Percentiles rank a stretch among this genome's conserved stretches.
Conservation (phyloP, 2,329 filamentous ascomycete genomes). For the Diaporthe eres region DNA sequence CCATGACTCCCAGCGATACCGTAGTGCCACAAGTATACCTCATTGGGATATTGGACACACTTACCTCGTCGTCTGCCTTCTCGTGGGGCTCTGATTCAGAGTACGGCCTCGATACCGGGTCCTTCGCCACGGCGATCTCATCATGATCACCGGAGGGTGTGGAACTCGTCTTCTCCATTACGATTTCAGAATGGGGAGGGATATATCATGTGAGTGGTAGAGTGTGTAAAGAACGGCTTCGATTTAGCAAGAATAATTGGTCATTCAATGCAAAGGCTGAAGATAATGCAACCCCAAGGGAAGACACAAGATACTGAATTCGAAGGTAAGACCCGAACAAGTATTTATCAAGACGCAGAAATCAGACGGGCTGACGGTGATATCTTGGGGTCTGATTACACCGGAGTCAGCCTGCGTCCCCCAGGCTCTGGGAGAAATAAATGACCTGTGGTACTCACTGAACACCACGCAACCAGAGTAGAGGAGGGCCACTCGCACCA, state of each 20-base stretch:
- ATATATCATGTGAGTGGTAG: neutral
- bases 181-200: neutral
- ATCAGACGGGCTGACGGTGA: neutral
- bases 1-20: neutral
- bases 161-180: neutral
- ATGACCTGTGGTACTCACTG: neutral
- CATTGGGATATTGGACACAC: neutral
- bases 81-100: neutral
- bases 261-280: neutral
- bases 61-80: constrained; percentile 12
- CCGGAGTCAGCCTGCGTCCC: neutral
- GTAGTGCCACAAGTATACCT: neutral
- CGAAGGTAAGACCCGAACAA: neutral
- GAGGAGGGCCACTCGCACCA: neutral
- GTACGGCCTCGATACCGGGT: neutral
- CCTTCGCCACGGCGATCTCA: neutral
- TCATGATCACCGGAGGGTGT: constrained; percentile 3
- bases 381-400: neutral
- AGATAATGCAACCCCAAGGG: neutral
- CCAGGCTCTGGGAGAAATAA: neutral
- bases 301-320: neutral
- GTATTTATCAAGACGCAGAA: neutral
- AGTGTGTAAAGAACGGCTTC: no score
- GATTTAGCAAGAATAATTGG: neutral
- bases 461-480: neutral